Evolutionary conservation across 306 rosid genomes (phyloP).

Genomic region (Castanospermum australe): DNA sequence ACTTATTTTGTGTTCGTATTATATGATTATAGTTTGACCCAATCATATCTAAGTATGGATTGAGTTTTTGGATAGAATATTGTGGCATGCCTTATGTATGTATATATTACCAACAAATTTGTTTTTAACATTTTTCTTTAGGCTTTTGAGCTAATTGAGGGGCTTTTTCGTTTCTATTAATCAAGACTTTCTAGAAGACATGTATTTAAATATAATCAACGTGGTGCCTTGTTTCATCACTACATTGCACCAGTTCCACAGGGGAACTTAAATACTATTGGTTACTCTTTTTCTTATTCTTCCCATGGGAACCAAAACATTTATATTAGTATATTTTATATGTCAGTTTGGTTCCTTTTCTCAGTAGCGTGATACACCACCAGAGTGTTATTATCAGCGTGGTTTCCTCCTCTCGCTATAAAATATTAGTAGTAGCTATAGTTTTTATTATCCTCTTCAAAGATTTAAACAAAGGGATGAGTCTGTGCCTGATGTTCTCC

Average conservation of each 20-base stretch:
- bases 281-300: not conserved
- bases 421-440: not conserved
- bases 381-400: not conserved
- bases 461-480: not conserved
- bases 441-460: slow-evolving; percentile 31
- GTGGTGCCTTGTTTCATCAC: not conserved
- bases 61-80: too few species aligned
- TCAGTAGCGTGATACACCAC: not conserved
- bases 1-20: not conserved
- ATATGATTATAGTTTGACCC: not conserved
- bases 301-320: not conserved
- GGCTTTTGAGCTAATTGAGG: not conserved
- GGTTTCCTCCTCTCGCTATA: not conserved
- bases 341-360: not conserved
- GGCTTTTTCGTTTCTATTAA: not conserved
- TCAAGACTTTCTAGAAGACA: not conserved
- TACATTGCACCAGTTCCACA: not conserved
- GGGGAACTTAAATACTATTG: not conserved
- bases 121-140: too few species aligned
- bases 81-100: too few species aligned
- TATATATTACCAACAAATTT: too few species aligned
- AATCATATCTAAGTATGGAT: not conserved
- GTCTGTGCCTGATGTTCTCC: slow-evolving; percentile 13
- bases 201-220: not conserved
- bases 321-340: not conserved